Conservation (phyloP, 2,329 filamentous ascomycete genomes). For the Fusarium sterilihyphosum region DNA sequence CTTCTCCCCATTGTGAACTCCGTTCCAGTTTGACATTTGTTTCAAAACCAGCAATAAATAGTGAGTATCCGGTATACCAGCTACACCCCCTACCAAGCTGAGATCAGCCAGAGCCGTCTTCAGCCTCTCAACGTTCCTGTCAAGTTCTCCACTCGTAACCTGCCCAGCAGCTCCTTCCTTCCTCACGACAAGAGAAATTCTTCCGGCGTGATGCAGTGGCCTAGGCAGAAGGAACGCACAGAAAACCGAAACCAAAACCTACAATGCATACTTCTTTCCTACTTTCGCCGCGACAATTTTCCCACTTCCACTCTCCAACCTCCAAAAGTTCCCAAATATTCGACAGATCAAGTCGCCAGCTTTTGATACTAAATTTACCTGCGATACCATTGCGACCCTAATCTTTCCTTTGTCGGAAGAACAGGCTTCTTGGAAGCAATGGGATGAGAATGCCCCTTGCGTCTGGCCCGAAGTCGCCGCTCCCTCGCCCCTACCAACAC, state of each 20-base stretch:
- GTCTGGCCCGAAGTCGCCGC: not conserved
- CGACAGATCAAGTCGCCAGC: rapidly evolving
- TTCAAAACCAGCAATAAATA: not conserved
- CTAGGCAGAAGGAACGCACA: not conserved
- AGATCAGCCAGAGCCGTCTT: not conserved
- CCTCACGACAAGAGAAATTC: not conserved
- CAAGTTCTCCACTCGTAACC: not conserved
- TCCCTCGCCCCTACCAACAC: not conserved
- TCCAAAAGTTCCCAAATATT: rapidly evolving
- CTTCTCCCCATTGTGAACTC: not conserved
- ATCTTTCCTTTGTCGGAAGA: rapidly evolving
- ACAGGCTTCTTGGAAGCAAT: not conserved
- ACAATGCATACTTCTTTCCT: not conserved
- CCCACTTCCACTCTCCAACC: no score
- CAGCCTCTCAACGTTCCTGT: not conserved
- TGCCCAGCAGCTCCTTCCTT: not conserved
- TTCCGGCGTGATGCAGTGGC: not conserved
- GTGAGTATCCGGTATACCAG: not conserved
- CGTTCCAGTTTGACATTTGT: rapidly evolving
- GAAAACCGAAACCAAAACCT: not conserved
- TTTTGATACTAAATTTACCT: not conserved
- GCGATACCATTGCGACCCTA: rapidly evolving
- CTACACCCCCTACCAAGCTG: not conserved
- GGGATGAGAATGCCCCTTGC: no score
- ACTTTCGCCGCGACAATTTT: no score